Conservation (phyloP, 257 asterid genomes). For the Jasminum sambac region DNA sequence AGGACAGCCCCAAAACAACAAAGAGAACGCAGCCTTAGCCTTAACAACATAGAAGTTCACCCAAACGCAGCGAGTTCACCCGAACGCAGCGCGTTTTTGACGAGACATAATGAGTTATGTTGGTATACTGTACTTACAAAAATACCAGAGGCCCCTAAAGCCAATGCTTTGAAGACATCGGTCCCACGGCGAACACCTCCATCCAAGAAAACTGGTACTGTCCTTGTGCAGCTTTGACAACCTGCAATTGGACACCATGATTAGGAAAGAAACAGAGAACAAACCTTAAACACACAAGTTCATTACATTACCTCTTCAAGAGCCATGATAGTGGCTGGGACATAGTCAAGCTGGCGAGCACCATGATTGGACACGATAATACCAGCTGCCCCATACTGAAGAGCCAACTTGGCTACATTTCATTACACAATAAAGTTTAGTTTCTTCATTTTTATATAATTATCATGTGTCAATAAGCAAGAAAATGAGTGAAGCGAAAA, state of each 20-base stretch:
- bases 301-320: conserved; percentile 73
- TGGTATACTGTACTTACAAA: conserved; percentile 59
- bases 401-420: conserved; percentile 66
- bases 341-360: conserved; percentile 97
- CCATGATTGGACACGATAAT: conserved; percentile 94
- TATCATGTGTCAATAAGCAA: conserved; percentile 3
- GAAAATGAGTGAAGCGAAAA: neutral
- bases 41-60: no score
- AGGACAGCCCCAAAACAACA: no score
- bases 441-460: neutral
- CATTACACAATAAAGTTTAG: conserved; percentile 4
- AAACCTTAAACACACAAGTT: neutral
- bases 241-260: conserved; percentile 40
- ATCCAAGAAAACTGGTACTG: conserved; percentile 91
- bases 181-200: conserved; percentile 98
- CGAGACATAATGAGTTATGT: neutral
- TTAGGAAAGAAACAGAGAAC: neutral
- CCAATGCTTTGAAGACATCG: conserved; percentile 95
- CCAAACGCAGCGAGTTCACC: no score
- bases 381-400: conserved; percentile 91
- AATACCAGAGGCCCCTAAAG: conserved; percentile 92
- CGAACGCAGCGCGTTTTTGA: no score
- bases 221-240: conserved; percentile 93
- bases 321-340: conserved; percentile 82
- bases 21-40: no score